These are phyloP conservation scores for Trichoderma cornu-damae DNA, from an alignment of 2,329 filamentous ascomycete species.

Conservation along the genomic window DNA sequence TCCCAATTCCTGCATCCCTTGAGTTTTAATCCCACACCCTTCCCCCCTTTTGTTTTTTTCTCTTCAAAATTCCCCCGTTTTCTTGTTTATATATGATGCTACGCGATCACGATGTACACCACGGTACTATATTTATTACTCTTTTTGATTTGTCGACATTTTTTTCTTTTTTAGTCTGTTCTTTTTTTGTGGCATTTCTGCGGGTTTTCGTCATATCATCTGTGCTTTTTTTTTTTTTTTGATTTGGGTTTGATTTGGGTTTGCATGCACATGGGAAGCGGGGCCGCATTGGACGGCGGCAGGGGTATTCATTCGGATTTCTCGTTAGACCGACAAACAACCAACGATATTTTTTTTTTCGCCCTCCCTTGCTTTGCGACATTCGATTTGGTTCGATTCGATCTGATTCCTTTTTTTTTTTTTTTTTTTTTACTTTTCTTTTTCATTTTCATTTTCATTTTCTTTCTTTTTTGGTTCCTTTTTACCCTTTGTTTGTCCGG, in stretches of 20 bases:
- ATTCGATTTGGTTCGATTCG: not conserved
- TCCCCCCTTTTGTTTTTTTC: not conserved
- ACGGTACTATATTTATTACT: not conserved
- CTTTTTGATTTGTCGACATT: not conserved
- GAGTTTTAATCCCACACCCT: constrained; percentile 2
- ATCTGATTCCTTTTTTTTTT: not conserved
- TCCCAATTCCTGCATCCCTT: not conserved
- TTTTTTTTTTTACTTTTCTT: too few species aligned
- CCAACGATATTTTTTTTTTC: too few species aligned
- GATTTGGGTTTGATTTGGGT: too few species aligned
- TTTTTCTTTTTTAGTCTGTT: not conserved
- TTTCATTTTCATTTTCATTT: too few species aligned
- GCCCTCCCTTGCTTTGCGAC: not conserved
- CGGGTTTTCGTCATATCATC: constrained; percentile 10
- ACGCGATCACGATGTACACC: constrained; percentile 16
- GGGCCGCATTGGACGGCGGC: not conserved
- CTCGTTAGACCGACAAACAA: not conserved
- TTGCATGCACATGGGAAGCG: constrained; percentile 5
- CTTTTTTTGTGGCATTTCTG: not conserved
- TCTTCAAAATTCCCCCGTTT: too few species aligned
- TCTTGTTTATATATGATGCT: not conserved
- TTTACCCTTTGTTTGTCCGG: not conserved
- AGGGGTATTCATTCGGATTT: not conserved
- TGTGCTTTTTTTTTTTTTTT: constrained; percentile 10
- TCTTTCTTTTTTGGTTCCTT: not conserved